These are phyloP conservation scores for Cutaneotrichosporon arboriforme DNA, from an alignment of 1,284 basidiomycete genomes.

Conservation along the genomic window DNA sequence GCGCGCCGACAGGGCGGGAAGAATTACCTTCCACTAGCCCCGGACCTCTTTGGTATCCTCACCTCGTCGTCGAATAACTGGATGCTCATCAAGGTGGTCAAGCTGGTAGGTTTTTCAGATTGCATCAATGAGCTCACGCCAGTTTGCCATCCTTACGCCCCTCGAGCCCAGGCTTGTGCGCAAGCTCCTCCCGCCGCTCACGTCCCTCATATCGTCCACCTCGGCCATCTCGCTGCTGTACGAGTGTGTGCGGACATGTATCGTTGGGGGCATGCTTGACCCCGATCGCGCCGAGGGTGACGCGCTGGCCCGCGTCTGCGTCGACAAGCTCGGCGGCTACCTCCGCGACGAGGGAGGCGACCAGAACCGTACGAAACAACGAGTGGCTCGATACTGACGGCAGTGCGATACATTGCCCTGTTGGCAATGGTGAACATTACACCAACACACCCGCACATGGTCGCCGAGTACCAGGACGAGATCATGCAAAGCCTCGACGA, in stretches of 20 bases:
- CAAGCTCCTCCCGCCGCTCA: slow-evolving; percentile 88
- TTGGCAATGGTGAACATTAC: slow-evolving; percentile 94
- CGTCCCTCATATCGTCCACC: slow-evolving; percentile 90
- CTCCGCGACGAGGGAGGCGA: slow-evolving; percentile 72
- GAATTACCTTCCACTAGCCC: slow-evolving; percentile 77
- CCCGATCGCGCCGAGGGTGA: slow-evolving; percentile 63
- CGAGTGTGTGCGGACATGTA: slow-evolving; percentile 97
- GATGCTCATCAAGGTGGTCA: slow-evolving; percentile 99
- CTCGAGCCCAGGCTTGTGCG: slow-evolving; percentile 87
- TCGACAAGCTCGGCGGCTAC: slow-evolving; percentile 89
- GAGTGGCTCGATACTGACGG: not conserved
- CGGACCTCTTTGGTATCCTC: slow-evolving; percentile 88
- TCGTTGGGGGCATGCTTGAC: slow-evolving; percentile 92
- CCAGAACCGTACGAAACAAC: slow-evolving; percentile 72
- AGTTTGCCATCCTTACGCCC: slow-evolving; percentile 89
- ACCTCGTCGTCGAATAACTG: slow-evolving; percentile 96
- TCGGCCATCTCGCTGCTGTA: slow-evolving; percentile 93
- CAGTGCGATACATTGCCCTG: slow-evolving; percentile 94
- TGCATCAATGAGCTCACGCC: not conserved
- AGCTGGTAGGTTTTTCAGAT: slow-evolving; percentile 59
- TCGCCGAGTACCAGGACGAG: slow-evolving; percentile 86
- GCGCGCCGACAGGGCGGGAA: slow-evolving; percentile 65
- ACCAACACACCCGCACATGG: slow-evolving; percentile 81
- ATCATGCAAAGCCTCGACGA: slow-evolving; percentile 88
- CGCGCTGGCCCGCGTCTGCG: slow-evolving; percentile 76